Percentiles rank a stretch among this genome's conserved stretches.
phyloP scores from a whole-genome alignment of 805 yeast species.

The Blastobotrys peoriensis region DNA sequence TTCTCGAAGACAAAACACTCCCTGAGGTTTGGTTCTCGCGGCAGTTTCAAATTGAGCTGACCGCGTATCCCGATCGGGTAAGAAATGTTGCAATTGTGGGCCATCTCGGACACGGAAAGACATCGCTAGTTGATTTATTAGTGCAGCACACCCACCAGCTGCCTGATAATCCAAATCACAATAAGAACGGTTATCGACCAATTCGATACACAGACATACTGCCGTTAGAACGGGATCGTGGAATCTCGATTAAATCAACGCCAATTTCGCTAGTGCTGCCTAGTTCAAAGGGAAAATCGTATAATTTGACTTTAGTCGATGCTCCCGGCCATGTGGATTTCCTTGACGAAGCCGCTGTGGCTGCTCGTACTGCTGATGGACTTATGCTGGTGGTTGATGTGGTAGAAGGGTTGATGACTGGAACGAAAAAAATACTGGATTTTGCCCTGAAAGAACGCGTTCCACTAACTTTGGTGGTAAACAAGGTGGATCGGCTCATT shows the following conservation, averaged over 20 bases:
- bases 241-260: conserved; percentile 57
- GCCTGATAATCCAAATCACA: conserved; percentile 22
- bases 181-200: conserved; percentile 37
- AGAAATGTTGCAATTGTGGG: conserved; percentile 81
- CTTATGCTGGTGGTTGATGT: conserved; percentile 70
- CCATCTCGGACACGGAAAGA: conserved; percentile 77
- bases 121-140: conserved; percentile 65
- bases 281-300: conserved; percentile 48
- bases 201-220: conserved; percentile 68
- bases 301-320: conserved; percentile 62
- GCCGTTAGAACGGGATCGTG: conserved; percentile 62
- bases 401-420: conserved; percentile 72
- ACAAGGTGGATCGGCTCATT: conserved; percentile 81
- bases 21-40: conserved; percentile 61
- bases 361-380: conserved; percentile 57
- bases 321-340: conserved; percentile 92
- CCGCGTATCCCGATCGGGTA: conserved; percentile 53
- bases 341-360: conserved; percentile 61
- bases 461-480: conserved; percentile 56
- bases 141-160: conserved; percentile 59
- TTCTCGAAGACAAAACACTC: conserved; percentile 44
- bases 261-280: conserved; percentile 57
- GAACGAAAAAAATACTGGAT: conserved; percentile 44
- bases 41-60: conserved; percentile 49
- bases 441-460: conserved; percentile 46